A percentile compares a stretch with the other conserved stretches of the same genome.
Evolutionary conservation across 108 stramenopile genomes (phyloP).

Genomic region (Nitzschia putrida): DNA sequence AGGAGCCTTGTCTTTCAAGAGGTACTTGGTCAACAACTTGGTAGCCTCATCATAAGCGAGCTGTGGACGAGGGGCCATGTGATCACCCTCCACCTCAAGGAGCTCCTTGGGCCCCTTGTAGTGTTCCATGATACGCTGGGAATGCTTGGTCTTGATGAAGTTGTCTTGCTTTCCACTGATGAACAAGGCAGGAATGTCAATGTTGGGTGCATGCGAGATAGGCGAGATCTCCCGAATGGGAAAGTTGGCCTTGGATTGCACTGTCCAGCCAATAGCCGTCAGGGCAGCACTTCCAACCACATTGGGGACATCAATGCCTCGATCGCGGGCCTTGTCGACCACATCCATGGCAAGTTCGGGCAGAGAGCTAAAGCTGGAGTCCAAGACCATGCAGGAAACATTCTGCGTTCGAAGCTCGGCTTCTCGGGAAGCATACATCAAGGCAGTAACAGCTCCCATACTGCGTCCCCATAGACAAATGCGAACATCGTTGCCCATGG

Average conservation of each 20-base stretch:
- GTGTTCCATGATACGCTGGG: slow-evolving; percentile 65
- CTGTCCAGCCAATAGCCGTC: slow-evolving; percentile 76
- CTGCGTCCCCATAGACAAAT: slow-evolving; percentile 94
- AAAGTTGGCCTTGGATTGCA: slow-evolving; percentile 79
- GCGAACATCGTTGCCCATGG: slow-evolving; percentile 39
- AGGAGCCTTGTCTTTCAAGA: slow-evolving; percentile 48
- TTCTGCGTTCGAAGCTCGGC: slow-evolving; percentile 26
- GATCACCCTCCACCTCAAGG: slow-evolving; percentile 90
- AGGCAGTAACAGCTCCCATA: slow-evolving; percentile 96
- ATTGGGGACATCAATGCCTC: slow-evolving; percentile 71
- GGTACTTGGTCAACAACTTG: slow-evolving; percentile 79
- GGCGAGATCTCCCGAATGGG: slow-evolving; percentile 83
- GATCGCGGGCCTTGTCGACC: slow-evolving; percentile 85
- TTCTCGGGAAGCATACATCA: slow-evolving; percentile 92
- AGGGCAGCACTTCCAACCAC: slow-evolving; percentile 71
- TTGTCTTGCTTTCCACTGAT: slow-evolving; percentile 87
- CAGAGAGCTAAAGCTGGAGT: slow-evolving; percentile 90
- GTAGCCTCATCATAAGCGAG: slow-evolving; percentile 83
- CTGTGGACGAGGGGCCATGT: slow-evolving; percentile 83
- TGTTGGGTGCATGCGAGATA: slow-evolving; percentile 69
- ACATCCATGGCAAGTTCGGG: slow-evolving; percentile 85
- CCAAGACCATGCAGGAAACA: slow-evolving; percentile 77
- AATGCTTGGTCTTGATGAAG: slow-evolving; percentile 80
- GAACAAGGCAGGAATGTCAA: slow-evolving; percentile 89
- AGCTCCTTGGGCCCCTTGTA: slow-evolving; percentile 90